Percentiles rank a stretch among this genome's conserved stretches.
These are phyloP conservation scores for Venturia asperata DNA, from an alignment of 2,329 filamentous ascomycete genomes.

Conservation along the genomic window DNA sequence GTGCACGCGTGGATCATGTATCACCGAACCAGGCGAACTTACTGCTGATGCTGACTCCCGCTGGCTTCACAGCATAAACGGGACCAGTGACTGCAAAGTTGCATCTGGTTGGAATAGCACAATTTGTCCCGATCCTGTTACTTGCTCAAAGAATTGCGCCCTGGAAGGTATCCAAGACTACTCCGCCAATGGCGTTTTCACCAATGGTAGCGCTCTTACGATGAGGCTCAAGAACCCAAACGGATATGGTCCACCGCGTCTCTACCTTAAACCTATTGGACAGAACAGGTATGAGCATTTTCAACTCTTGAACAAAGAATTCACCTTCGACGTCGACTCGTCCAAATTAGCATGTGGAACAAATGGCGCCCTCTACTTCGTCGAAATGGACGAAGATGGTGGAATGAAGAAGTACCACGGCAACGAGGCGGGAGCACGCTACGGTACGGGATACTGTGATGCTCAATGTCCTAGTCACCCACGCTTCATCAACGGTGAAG, in stretches of 20 bases:
- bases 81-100: conserved; percentile 40
- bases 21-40: conserved; percentile 31
- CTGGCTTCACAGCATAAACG: conserved; percentile 40
- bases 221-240: conserved; percentile 53
- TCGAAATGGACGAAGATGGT: conserved; percentile 56
- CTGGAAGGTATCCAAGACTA: conserved; percentile 39
- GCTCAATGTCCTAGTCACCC: conserved; percentile 41
- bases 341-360: conserved; percentile 61
- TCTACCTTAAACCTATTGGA: conserved; percentile 7
- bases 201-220: conserved; percentile 46
- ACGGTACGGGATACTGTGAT: conserved; percentile 52
- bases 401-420: conserved; percentile 44
- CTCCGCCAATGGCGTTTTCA: conserved; percentile 42
- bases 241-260: conserved; percentile 32
- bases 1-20: conserved; percentile 37
- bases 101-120: conserved; percentile 38
- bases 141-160: conserved; percentile 37
- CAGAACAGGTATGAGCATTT: conserved; percentile 32
- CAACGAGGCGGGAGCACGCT: conserved; percentile 49
- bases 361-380: conserved; percentile 64
- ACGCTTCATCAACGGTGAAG: conserved; percentile 46
- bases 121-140: conserved; percentile 34
- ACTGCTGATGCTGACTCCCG: conserved; percentile 45
- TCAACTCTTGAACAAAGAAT: conserved; percentile 36
- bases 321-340: conserved; percentile 41